Percentiles rank a stretch among this genome's conserved stretches.
Evolutionary conservation across 2,329 filamentous ascomycete genomes (phyloP).

Genomic region (Podosphaera xanthii): DNA sequence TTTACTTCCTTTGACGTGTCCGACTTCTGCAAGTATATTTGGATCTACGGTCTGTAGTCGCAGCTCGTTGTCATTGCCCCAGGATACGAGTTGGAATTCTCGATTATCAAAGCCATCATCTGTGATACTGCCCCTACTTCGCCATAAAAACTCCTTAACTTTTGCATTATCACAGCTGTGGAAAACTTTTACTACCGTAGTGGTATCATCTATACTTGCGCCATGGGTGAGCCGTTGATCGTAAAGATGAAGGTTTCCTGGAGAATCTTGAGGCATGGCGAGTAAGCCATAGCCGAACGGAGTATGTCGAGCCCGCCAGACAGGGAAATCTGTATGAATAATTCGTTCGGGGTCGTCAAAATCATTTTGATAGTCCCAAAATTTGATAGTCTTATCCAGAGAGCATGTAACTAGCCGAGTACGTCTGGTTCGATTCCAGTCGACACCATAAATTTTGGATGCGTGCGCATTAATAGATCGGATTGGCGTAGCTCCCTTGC

Average conservation of each 20-base stretch:
- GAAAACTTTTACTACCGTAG: conserved; percentile 32
- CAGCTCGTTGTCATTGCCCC: conserved; percentile 70
- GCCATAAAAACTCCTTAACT: conserved; percentile 83
- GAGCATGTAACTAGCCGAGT: conserved; percentile 69
- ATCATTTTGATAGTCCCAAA: conserved; percentile 57
- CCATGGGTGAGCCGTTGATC: conserved; percentile 31
- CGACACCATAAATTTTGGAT: conserved; percentile 86
- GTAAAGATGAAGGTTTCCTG: conserved; percentile 67
- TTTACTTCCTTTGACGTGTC: conserved; percentile 45
- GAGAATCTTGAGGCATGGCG: conserved; percentile 79
- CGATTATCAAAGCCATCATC: conserved; percentile 53
- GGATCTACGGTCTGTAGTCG: conserved; percentile 53
- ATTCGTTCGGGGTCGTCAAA: conserved; percentile 48
- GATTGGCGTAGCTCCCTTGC: conserved; percentile 54
- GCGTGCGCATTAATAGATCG: conserved; percentile 70
- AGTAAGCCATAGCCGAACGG: conserved; percentile 71
- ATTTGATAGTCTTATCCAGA: conserved; percentile 75
- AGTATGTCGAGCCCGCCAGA: conserved; percentile 79
- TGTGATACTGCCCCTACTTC: conserved; percentile 43
- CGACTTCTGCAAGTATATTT: conserved; percentile 41
- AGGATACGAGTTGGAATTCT: conserved; percentile 82
- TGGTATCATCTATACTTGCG: conserved; percentile 21
- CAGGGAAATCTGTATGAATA: conserved; percentile 63
- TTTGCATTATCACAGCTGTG: conserved; percentile 37
- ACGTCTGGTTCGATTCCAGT: conserved; percentile 66